Percentiles rank a stretch among this genome's conserved stretches.
phyloP scores from a whole-genome alignment of 148 eudicot species.

The Amaranthus hypochondriacus region DNA sequence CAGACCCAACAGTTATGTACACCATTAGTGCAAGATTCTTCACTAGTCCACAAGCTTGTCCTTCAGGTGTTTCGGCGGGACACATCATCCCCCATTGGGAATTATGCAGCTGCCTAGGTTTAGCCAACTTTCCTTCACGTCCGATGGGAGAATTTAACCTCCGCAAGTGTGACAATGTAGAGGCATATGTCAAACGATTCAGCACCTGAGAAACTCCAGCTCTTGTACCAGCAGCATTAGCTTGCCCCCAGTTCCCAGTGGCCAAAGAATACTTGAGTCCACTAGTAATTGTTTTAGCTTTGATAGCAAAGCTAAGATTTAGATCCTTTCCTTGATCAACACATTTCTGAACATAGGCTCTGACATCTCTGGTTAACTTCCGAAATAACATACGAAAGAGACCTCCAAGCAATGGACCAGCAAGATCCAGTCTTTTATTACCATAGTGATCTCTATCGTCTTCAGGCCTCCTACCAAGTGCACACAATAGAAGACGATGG shows the following conservation, averaged over 20 bases:
- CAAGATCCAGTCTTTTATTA: conserved; percentile 96
- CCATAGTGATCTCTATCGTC: conserved; percentile 99
- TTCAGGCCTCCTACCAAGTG: conserved; percentile 87
- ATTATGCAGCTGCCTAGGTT: conserved; percentile 97
- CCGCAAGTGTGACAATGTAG: conserved; percentile 89
- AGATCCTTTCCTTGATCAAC: conserved; percentile 94
- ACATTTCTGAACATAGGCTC: conserved; percentile 89
- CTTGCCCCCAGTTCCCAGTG: conserved; percentile 99
- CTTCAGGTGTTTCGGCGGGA: conserved; percentile 99
- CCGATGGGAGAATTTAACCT: conserved; percentile 95
- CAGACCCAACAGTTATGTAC: conserved; percentile 91
- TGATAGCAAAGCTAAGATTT: conserved; percentile 91
- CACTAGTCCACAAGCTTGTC: conserved; percentile 97
- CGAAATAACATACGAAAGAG: conserved; percentile 91
- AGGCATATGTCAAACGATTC: conserved; percentile 96
- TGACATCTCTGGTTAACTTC: conserved; percentile 94
- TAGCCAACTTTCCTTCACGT: conserved; percentile 96
- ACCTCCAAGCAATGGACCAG: conserved; percentile 97
- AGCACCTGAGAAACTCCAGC: conserved; percentile 99
- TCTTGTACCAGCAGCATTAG: conserved; percentile 98
- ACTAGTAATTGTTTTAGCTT: conserved; percentile 96
- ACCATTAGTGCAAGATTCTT: conserved; percentile 99
- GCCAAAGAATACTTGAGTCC: conserved; percentile 97
- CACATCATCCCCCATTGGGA: conserved; percentile 99
- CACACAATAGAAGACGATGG: conserved; percentile 90